Percentiles rank a stretch among this genome's conserved stretches.
phyloP scores from a whole-genome alignment of 495 filamentous ascomycete genomes.

The Lindgomyces ingoldianus region DNA sequence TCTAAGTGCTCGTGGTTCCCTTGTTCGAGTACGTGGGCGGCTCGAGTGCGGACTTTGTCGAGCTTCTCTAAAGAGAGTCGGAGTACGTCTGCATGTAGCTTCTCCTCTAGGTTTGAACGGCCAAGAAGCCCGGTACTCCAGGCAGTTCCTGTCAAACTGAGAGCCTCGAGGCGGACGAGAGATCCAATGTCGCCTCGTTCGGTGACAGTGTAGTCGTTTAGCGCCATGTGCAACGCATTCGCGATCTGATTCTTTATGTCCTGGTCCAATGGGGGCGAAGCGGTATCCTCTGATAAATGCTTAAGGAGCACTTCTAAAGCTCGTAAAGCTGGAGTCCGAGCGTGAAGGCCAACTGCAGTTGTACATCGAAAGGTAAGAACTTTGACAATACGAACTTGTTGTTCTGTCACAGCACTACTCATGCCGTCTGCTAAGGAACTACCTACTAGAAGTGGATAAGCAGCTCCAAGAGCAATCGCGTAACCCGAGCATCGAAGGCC shows the following conservation, averaged over 20 bases:
- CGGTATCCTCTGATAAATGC: neutral
- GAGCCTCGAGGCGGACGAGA: slow-evolving; percentile 73
- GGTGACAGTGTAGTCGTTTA: slow-evolving; percentile 89
- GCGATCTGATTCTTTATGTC: slow-evolving; percentile 30
- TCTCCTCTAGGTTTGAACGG: slow-evolving; percentile 27
- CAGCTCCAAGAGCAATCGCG: slow-evolving; percentile 34
- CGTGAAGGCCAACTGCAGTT: slow-evolving; percentile 30
- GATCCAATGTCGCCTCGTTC: slow-evolving; percentile 87
- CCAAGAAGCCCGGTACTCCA: slow-evolving; percentile 39
- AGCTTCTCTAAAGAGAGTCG: slow-evolving; percentile 82
- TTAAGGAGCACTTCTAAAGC: slow-evolving; percentile 21
- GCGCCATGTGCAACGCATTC: slow-evolving; percentile 36
- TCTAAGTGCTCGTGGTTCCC: slow-evolving; percentile 10
- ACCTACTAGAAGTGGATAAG: slow-evolving; percentile 25
- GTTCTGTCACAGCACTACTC: neutral
- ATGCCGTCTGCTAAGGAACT: too few species aligned
- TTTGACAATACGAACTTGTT: slow-evolving; percentile 26
- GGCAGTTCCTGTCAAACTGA: slow-evolving; percentile 56
- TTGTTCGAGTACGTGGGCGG: slow-evolving; percentile 48
- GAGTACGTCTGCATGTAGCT: slow-evolving; percentile 51
- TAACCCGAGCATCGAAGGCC: slow-evolving; percentile 28
- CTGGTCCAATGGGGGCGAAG: neutral
- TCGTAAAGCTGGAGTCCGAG: slow-evolving; percentile 31
- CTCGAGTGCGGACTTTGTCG: slow-evolving; percentile 77
- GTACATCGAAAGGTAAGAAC: slow-evolving; percentile 34